phyloP scores from a whole-genome alignment of 2,329 filamentous ascomycete genomes.

The Aspergillus fischeri region DNA sequence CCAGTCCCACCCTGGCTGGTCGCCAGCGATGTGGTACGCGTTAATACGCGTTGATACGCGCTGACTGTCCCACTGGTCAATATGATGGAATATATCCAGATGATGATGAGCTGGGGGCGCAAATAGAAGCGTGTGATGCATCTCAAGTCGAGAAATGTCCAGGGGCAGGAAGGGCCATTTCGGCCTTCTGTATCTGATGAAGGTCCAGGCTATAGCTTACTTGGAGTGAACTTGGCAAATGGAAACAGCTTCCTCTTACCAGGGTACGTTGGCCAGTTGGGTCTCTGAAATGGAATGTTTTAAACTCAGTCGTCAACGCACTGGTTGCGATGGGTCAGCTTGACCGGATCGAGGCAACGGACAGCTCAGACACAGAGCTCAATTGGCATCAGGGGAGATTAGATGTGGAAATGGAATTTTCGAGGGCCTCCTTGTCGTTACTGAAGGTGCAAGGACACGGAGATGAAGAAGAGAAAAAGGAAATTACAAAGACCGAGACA shows the following conservation, averaged over 20 bases:
- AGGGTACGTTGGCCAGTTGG: not conserved
- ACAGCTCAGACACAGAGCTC: not conserved
- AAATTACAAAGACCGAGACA: constrained; percentile 6
- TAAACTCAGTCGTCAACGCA: not conserved
- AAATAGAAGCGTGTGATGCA: not conserved
- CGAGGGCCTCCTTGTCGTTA: not conserved
- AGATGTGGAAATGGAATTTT: not conserved
- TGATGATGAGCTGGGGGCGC: not conserved
- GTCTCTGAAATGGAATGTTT: not conserved
- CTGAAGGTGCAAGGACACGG: not conserved
- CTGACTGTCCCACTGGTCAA: not conserved
- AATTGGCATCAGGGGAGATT: constrained; percentile 2
- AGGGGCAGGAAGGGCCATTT: not conserved
- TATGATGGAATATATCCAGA: not conserved
- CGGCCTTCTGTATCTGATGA: not conserved
- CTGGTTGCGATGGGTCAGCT: not conserved
- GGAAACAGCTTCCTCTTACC: not conserved
- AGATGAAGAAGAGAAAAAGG: constrained; percentile 3
- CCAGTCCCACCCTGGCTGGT: not conserved
- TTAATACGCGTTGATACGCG: not conserved
- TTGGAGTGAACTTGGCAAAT: not conserved
- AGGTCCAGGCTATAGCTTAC: not conserved
- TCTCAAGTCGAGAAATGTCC: not conserved
- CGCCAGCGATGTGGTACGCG: not conserved
- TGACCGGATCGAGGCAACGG: not conserved